These are phyloP conservation scores for Punica granatum DNA, from an alignment of 345 rosid genomes.

Conservation along the genomic window DNA sequence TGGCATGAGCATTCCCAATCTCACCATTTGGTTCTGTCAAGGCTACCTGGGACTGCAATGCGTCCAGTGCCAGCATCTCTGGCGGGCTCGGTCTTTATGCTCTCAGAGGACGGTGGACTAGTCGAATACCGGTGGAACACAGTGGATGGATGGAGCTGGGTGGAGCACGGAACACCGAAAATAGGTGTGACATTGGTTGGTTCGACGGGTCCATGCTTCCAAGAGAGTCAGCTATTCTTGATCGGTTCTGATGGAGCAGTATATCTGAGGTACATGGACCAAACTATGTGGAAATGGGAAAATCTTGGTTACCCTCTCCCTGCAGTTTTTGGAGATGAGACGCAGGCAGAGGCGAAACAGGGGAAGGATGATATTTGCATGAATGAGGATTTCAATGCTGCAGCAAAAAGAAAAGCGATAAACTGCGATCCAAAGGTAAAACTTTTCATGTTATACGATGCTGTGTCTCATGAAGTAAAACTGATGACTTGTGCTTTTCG, in stretches of 20 bases:
- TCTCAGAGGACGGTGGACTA: constrained; percentile 49
- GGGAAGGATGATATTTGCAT: constrained; percentile 22
- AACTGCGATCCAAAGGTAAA: constrained; percentile 9
- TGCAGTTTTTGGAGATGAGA: constrained; percentile 13
- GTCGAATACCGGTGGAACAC: constrained; percentile 66
- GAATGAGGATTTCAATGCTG: constrained; percentile 25
- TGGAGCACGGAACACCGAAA: constrained; percentile 55
- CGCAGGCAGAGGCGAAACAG: constrained; percentile 1
- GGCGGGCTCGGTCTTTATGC: constrained; percentile 61
- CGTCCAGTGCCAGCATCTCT: constrained; percentile 33
- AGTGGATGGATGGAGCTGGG: constrained; percentile 61
- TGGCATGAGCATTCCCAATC: constrained; percentile 73
- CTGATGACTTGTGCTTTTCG: constrained; percentile 5
- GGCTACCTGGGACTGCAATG: constrained; percentile 41
- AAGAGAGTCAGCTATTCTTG: constrained; percentile 40
- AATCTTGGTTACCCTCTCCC: constrained; percentile 38
- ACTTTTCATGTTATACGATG: neutral
- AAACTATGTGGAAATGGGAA: constrained; percentile 51
- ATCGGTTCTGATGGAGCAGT: constrained; percentile 56
- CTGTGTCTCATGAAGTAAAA: neutral
- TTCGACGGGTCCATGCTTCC: constrained; percentile 58
- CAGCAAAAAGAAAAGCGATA: constrained; percentile 12
- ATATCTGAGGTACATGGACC: constrained; percentile 48
- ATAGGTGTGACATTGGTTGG: constrained; percentile 41
- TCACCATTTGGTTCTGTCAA: constrained; percentile 44